phyloP scores from a whole-genome alignment of 805 yeast genomes.

The Metschnikowia noctiluminum region DNA sequence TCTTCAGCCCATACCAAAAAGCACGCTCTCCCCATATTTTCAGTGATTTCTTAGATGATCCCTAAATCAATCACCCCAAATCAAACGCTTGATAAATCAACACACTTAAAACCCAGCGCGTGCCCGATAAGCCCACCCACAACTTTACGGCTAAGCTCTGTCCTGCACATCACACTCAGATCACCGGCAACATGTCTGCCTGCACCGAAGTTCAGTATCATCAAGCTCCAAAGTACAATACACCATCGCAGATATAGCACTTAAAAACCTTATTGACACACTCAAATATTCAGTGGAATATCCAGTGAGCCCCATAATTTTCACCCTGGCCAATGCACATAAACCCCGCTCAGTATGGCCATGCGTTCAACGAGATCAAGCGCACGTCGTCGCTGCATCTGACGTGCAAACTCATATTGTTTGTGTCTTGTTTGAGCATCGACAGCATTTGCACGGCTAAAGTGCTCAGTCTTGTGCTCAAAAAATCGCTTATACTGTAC shows the following conservation, averaged over 20 bases:
- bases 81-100: no score
- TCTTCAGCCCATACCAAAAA: no score
- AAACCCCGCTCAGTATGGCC: conserved; percentile 62
- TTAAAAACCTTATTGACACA: no score
- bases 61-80: no score
- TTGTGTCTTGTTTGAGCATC: conserved; percentile 85
- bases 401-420: conserved; percentile 83
- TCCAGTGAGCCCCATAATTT: background rate
- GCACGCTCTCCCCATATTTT: no score
- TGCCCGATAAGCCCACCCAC: no score
- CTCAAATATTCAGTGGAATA: no score
- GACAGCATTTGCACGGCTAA: conserved; percentile 91
- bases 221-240: no score
- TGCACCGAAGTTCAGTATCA: no score
- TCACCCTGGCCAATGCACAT: conserved; percentile 56
- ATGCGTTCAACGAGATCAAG: conserved; percentile 64
- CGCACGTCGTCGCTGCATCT: conserved; percentile 81
- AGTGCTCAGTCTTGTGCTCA: conserved; percentile 65
- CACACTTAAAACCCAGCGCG: background rate
- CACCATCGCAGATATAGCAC: no score
- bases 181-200: background rate
- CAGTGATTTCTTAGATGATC: no score
- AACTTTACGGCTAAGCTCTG: no score
- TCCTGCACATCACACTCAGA: background rate
- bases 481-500: conserved; percentile 79